phyloP scores from a whole-genome alignment of 495 filamentous ascomycete species.

The Cercophora scortea region DNA sequence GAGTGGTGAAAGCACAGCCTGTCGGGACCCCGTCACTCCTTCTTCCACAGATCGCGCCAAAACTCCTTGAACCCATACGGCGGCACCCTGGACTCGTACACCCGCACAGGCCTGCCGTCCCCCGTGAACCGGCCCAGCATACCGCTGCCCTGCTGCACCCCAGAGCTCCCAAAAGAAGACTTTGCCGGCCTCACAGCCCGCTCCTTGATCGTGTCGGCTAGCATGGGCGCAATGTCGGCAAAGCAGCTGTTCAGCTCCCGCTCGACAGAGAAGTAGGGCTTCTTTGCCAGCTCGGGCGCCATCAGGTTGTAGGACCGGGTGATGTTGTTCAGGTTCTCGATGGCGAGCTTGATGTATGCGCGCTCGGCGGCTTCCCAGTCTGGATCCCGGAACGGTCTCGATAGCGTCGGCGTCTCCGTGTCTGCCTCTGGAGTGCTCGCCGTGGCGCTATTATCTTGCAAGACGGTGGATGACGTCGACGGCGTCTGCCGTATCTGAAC shows the following conservation, averaged over 20 bases:
- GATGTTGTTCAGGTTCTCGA: constrained; percentile 70
- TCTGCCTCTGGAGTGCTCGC: background rate
- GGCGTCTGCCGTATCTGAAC: constrained; percentile 31
- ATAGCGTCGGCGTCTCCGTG: constrained; percentile 11
- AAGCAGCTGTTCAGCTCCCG: constrained; percentile 77
- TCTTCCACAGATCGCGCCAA: constrained; percentile 65
- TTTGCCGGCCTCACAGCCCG: constrained; percentile 50
- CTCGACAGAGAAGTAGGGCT: constrained; percentile 81
- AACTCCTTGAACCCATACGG: constrained; percentile 81
- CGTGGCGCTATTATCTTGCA: background rate
- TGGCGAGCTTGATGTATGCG: constrained; percentile 69
- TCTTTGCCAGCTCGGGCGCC: constrained; percentile 85
- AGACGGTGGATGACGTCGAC: background rate
- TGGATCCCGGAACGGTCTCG: constrained; percentile 55
- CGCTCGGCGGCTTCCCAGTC: constrained; percentile 62
- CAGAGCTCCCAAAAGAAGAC: constrained; percentile 15
- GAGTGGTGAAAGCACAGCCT: no score
- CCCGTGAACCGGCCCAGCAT: constrained; percentile 36
- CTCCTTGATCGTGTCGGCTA: constrained; percentile 64
- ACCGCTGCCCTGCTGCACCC: constrained; percentile 5
- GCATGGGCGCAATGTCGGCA: constrained; percentile 70
- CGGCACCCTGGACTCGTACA: constrained; percentile 64
- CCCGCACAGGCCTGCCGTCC: constrained; percentile 40
- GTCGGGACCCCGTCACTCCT: background rate
- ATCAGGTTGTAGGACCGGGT: constrained; percentile 91